Conservation (phyloP, 768 basidiomycete genomes). For the Termitomyces sp. region DNA sequence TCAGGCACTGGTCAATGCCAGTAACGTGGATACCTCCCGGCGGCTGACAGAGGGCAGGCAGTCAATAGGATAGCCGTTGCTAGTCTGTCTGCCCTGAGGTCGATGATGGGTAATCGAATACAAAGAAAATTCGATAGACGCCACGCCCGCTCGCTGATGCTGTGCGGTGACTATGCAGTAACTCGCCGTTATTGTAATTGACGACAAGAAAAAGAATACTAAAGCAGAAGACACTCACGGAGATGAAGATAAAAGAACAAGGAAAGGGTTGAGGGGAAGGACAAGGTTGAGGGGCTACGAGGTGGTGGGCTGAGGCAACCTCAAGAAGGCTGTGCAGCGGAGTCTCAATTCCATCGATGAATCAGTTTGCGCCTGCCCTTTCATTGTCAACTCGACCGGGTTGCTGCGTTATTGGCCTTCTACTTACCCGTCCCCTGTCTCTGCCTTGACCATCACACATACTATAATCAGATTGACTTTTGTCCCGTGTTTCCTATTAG, state of each 20-base stretch:
- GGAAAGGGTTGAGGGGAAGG: conserved; percentile 9
- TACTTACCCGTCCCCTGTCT: background rate
- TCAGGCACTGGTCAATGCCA: conserved; percentile 31
- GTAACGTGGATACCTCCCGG: conserved; percentile 30
- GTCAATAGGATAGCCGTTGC: conserved; percentile 3
- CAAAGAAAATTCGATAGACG: conserved; percentile 9
- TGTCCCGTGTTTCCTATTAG: background rate
- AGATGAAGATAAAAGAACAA: conserved; percentile 6
- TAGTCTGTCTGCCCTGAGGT: background rate
- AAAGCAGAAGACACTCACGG: conserved; percentile 17
- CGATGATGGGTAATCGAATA: background rate
- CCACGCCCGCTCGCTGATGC: conserved; percentile 15
- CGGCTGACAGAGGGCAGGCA: conserved; percentile 19
- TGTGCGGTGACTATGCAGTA: conserved; percentile 10
- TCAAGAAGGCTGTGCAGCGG: conserved; percentile 41
- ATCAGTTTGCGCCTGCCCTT: conserved; percentile 11
- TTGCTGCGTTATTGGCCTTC: background rate
- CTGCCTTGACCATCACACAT: background rate
- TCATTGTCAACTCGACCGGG: background rate
- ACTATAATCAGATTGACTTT: background rate
- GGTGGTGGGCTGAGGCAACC: conserved; percentile 22
- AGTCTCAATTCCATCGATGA: conserved; percentile 37
- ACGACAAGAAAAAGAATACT: conserved; percentile 9
- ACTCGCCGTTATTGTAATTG: conserved; percentile 6
- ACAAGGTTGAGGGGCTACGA: conserved; percentile 18